Conservation (phyloP, 2,329 filamentous ascomycete species). For the Dryadomyces quercus-mongolicae region DNA sequence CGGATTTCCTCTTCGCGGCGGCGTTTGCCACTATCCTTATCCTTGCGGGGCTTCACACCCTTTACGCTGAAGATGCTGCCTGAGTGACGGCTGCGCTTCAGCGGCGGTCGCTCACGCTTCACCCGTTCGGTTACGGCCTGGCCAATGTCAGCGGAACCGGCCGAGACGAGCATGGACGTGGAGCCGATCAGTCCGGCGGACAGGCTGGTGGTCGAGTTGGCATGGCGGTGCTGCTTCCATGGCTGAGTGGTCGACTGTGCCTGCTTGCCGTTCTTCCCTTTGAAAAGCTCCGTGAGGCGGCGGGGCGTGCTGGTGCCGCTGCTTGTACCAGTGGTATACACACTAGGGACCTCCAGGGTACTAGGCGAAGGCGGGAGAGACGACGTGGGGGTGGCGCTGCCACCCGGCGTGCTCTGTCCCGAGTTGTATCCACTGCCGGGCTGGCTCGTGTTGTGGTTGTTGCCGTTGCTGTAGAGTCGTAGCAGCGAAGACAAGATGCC, state of each 20-base stretch:
- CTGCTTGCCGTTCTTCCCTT: constrained; percentile 20
- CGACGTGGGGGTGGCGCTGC: constrained; percentile 23
- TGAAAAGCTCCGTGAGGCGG: constrained; percentile 25
- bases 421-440: constrained; percentile 17
- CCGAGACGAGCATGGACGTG: constrained; percentile 37
- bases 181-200: constrained; percentile 39
- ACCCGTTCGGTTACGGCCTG: constrained; percentile 32
- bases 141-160: constrained; percentile 29
- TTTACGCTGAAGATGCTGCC: constrained; percentile 8
- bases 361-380: constrained; percentile 30
- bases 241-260: constrained; percentile 16
- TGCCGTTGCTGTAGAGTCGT: constrained; percentile 49
- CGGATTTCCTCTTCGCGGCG: constrained; percentile 18
- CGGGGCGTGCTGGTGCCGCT: constrained; percentile 17
- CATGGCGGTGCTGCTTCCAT: constrained; percentile 8
- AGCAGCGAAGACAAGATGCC: constrained; percentile 63
- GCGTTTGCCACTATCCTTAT: constrained; percentile 11
- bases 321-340: background rate
- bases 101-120: constrained; percentile 20
- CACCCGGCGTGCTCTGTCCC: constrained; percentile 28
- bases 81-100: constrained; percentile 11
- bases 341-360: background rate
- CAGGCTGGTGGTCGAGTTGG: constrained; percentile 22
- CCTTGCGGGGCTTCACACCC: constrained; percentile 7
- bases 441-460: constrained; percentile 16